These are phyloP conservation scores for Gonium pectorale DNA, from an alignment of 139 green algal genomes.

Conservation along the genomic window DNA sequence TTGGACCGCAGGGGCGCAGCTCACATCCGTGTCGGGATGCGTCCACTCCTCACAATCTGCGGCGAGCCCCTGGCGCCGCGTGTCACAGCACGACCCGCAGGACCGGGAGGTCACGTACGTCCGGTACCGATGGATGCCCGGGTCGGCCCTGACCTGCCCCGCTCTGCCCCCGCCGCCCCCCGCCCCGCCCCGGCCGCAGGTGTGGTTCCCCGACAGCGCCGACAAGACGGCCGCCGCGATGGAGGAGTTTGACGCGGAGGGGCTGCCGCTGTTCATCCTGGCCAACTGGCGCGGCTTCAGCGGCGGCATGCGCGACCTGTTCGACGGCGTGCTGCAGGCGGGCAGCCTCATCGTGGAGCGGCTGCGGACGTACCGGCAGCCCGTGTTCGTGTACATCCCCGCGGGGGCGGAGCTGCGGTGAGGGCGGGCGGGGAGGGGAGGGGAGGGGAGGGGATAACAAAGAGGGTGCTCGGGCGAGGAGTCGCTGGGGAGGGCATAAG, in stretches of 20 bases:
- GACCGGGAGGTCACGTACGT: no score
- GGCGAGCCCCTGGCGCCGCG: no score
- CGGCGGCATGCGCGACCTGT: constrained; percentile 97
- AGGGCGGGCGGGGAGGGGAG: background rate
- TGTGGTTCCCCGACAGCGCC: constrained; percentile 98
- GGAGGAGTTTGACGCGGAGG: constrained; percentile 96
- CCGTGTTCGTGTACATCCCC: constrained; percentile 97
- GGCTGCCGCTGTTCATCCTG: constrained; percentile 96
- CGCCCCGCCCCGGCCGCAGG: constrained; percentile 63
- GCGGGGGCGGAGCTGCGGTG: constrained; percentile 90
- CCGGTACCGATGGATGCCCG: no score
- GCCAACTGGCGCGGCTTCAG: constrained; percentile 99
- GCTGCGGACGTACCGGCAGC: constrained; percentile 91
- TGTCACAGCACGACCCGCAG: no score
- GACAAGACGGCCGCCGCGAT: constrained; percentile 98
- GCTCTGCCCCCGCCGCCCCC: no score
- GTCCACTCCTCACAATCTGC: no score
- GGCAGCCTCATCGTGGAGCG: constrained; percentile 97
- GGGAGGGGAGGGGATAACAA: background rate
- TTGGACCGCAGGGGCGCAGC: no score
- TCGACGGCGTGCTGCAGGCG: constrained; percentile 96
- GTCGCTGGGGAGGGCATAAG: no score
- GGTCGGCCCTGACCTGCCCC: no score
- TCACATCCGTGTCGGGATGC: no score
- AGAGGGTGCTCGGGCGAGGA: no score